Evolutionary conservation across 169 alveolate species (phyloP).

Genomic region (Plasmodium fragile): DNA sequence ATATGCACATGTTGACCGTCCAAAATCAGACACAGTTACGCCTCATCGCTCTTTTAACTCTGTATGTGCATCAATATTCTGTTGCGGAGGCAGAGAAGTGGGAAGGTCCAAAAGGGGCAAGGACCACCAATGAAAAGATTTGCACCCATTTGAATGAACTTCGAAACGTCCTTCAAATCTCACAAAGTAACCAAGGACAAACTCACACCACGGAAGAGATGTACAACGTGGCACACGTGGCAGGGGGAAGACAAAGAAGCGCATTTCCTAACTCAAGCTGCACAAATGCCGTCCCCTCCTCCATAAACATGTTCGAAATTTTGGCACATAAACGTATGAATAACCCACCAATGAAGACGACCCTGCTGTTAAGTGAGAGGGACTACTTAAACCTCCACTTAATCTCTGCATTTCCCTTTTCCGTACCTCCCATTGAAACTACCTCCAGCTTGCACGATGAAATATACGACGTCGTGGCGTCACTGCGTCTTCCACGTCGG

Average conservation of each 20-base stretch:
- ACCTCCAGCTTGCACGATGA: conserved; percentile 45
- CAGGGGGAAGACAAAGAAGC: background rate
- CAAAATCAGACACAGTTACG: conserved; percentile 50
- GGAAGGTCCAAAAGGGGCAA: background rate
- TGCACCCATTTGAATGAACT: background rate
- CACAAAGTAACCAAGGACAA: background rate
- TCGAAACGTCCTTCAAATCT: background rate
- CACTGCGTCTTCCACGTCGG: conserved; percentile 4
- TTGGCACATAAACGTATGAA: conserved; percentile 30
- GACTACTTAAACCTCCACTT: conserved; percentile 26
- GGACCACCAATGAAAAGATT: background rate
- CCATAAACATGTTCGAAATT: conserved; percentile 30
- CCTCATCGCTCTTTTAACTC: conserved; percentile 13
- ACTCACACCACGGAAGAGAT: background rate
- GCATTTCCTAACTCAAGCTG: background rate
- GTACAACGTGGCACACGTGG: background rate
- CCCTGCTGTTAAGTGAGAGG: background rate
- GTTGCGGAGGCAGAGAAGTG: background rate
- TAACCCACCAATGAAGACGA: background rate
- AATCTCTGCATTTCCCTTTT: conserved; percentile 24
- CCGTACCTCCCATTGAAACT: background rate
- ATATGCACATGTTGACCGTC: conserved; percentile 16
- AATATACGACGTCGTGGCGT: conserved; percentile 21
- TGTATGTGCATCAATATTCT: conserved; percentile 16
- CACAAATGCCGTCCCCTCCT: background rate